Evolutionary conservation across 495 filamentous ascomycete species (phyloP).

Genomic region (Xeromyces bisporus): DNA sequence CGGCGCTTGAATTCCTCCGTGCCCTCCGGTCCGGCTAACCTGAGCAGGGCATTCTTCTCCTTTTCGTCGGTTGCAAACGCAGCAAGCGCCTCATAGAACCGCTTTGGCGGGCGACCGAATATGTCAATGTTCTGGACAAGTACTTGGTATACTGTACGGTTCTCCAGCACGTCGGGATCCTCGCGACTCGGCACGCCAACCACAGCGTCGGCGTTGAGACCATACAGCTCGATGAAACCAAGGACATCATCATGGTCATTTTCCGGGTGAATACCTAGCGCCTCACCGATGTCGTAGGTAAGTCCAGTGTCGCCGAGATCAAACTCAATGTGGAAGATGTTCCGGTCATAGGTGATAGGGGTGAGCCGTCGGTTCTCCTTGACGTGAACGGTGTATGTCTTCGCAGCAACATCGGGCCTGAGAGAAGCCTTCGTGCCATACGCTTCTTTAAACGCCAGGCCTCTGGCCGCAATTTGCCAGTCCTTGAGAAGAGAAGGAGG

Average conservation of each 20-base stretch:
- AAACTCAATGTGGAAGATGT: conserved; percentile 99
- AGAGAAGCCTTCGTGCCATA: conserved; percentile 56
- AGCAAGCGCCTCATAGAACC: conserved; percentile 85
- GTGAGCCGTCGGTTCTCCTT: conserved; percentile 92
- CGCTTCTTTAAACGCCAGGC: conserved; percentile 85
- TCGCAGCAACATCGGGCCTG: conserved; percentile 67
- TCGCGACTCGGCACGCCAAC: conserved; percentile 86
- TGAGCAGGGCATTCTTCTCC: conserved; percentile 64
- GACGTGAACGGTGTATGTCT: conserved; percentile 77
- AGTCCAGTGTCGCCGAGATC: conserved; percentile 81
- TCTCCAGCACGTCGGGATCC: conserved; percentile 57
- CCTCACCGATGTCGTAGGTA: conserved; percentile 92
- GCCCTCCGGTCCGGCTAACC: conserved; percentile 66
- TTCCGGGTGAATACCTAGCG: conserved; percentile 90
- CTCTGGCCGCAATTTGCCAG: conserved; percentile 73
- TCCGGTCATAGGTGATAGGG: conserved; percentile 76
- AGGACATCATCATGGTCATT: conserved; percentile 65
- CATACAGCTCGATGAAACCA: conserved; percentile 81
- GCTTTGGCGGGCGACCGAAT: conserved; percentile 89
- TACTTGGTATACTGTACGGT: conserved; percentile 84
- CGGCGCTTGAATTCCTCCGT: conserved; percentile 89
- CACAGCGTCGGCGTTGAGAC: conserved; percentile 60
- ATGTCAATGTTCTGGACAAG: conserved; percentile 91
- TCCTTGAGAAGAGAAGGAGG: conserved; percentile 46
- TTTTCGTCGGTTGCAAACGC: conserved; percentile 69